A percentile compares a stretch with the other conserved stretches of the same genome.
Evolutionary conservation across 2,329 filamentous ascomycete species (phyloP).

Genomic region (Podosphaera fusca): DNA sequence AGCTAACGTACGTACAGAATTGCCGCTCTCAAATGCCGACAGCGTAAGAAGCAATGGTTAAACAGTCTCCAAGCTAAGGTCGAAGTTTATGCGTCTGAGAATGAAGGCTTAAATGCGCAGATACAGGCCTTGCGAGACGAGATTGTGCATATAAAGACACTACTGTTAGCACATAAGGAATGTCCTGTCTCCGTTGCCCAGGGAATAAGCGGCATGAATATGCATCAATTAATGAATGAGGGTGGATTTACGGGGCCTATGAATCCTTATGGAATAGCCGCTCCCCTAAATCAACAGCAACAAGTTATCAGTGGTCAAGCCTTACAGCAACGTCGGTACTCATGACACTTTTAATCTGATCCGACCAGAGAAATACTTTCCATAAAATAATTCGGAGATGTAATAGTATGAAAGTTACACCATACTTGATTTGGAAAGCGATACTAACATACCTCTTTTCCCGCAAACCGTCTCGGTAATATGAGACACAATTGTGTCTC

Average conservation of each 20-base stretch:
- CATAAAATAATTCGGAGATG: not conserved
- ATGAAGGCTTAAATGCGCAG: constrained; percentile 64
- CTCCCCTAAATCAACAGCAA: constrained; percentile 6
- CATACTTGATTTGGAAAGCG: no score
- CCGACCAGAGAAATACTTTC: not conserved
- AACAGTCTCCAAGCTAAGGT: constrained; percentile 87
- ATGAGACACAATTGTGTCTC: not conserved
- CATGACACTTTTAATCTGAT: constrained; percentile 3
- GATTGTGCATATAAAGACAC: constrained; percentile 80
- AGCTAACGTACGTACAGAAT: constrained; percentile 32
- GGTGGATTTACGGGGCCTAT: constrained; percentile 7
- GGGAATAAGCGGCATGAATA: constrained; percentile 22
- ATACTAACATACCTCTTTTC: not conserved
- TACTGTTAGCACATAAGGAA: constrained; percentile 85
- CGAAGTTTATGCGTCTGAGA: constrained; percentile 77
- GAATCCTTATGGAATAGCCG: constrained; percentile 12
- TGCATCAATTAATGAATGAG: constrained; percentile 22
- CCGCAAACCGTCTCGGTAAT: not conserved
- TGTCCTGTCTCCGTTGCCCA: constrained; percentile 83
- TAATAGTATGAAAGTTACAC: no score
- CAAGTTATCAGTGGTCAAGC: constrained; percentile 4
- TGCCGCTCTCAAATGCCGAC: constrained; percentile 85
- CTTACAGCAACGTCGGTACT: constrained; percentile 6
- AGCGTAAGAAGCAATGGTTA: constrained; percentile 97
- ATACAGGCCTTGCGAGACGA: constrained; percentile 75